Evolutionary conservation across 768 basidiomycete species (phyloP).

Genomic region (Tricholoma saponaceum): DNA sequence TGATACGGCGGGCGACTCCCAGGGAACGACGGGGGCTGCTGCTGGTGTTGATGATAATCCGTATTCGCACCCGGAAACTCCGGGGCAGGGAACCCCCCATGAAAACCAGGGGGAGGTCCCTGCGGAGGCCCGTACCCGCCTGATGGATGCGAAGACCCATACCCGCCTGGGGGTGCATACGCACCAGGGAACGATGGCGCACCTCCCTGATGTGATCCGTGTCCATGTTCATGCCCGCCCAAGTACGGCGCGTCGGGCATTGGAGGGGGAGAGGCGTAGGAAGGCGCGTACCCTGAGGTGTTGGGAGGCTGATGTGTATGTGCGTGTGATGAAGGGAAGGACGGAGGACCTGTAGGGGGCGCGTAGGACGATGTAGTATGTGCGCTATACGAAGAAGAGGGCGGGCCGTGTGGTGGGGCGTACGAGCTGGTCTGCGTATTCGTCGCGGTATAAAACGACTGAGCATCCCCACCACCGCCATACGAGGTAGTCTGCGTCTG

Average conservation of each 20-base stretch:
- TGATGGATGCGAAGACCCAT: slow-evolving; percentile 11
- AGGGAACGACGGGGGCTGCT: slow-evolving; percentile 23
- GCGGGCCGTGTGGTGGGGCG: neutral
- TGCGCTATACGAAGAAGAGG: slow-evolving; percentile 10
- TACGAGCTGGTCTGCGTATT: neutral
- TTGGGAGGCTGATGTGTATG: slow-evolving; percentile 10
- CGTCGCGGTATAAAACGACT: slow-evolving; percentile 23
- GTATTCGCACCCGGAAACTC: slow-evolving; percentile 34
- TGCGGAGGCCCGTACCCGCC: slow-evolving; percentile 17
- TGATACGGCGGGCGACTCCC: slow-evolving; percentile 13
- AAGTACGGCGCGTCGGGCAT: neutral
- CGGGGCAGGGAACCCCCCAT: slow-evolving; percentile 21
- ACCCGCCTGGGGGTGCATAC: slow-evolving; percentile 16
- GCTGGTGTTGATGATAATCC: slow-evolving; percentile 11
- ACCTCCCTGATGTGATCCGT: neutral
- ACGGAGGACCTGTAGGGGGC: slow-evolving; percentile 17
- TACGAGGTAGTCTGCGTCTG: neutral
- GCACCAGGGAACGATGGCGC: slow-evolving; percentile 20
- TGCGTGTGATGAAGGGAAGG: slow-evolving; percentile 13
- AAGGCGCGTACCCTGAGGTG: slow-evolving; percentile 29
- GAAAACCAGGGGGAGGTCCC: slow-evolving; percentile 11
- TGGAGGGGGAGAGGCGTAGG: slow-evolving; percentile 15
- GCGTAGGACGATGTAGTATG: slow-evolving; percentile 23
- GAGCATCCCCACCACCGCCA: slow-evolving; percentile 21
- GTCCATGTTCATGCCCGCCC: neutral